These are phyloP conservation scores for Solanum chiquidenum DNA, from an alignment of 257 asterid species.

Conservation along the genomic window DNA sequence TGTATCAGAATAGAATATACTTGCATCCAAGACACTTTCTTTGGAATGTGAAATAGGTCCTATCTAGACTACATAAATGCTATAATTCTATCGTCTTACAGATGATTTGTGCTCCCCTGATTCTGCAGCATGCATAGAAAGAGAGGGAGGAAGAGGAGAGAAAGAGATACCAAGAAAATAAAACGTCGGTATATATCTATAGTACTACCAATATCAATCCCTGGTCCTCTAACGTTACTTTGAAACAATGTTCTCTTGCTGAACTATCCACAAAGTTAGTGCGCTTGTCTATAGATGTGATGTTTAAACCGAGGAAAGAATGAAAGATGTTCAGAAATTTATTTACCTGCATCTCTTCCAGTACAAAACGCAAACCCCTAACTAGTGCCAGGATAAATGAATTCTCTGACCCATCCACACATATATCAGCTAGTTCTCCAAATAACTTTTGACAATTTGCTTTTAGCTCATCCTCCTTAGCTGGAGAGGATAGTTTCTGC, in stretches of 20 bases:
- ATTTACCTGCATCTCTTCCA: slow-evolving; percentile 81
- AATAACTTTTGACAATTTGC: slow-evolving; percentile 40
- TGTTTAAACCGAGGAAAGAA: background rate
- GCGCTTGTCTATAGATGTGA: background rate
- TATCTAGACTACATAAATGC: background rate
- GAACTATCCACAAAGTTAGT: background rate
- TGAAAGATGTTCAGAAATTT: background rate
- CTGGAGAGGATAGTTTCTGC: slow-evolving; percentile 83
- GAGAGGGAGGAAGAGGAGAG: background rate
- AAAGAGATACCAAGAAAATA: background rate
- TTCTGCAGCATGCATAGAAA: background rate
- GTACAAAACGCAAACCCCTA: slow-evolving; percentile 76
- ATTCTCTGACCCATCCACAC: slow-evolving; percentile 28
- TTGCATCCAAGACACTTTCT: background rate
- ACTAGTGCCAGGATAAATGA: slow-evolving; percentile 42
- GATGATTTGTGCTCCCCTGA: background rate
- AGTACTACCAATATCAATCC: background rate
- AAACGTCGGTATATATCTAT: background rate
- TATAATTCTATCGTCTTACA: background rate
- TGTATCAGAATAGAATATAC: background rate
- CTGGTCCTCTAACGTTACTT: background rate
- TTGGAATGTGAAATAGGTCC: background rate
- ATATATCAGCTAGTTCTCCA: slow-evolving; percentile 47
- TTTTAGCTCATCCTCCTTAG: slow-evolving; percentile 53
- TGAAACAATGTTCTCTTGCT: background rate